Evolutionary conservation across 257 asterid species (phyloP), one percentile per base, ranked within the genome.

Genomic region (Marsdenia floribunda): DNA sequence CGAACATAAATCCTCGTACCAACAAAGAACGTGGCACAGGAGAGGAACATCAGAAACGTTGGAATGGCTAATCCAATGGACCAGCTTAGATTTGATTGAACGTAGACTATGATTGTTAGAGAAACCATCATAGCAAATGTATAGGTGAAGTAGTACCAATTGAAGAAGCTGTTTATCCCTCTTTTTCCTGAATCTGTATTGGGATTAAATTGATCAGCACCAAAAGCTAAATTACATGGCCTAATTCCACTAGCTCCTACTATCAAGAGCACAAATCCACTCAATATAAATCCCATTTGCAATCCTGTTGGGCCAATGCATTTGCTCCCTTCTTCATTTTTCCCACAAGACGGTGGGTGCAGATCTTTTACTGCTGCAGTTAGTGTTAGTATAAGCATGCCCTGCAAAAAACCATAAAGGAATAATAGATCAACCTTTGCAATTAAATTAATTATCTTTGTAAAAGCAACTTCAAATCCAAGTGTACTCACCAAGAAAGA

Each of bases 181-280:
- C 73, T 72, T 68, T 74, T 76, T 33, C 87, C 87, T 10, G 87
- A 78, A 18, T 78, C 80, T 0, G 80, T 78, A 12, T 70, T 78
- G 68, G 87, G 85, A 68, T 81, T 75, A 63, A 83, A 83, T 40
- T 83, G 87, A 67, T 83, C 85, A 2, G 87, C 87, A 1, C 85
- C 87, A 12, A 83, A 83, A 7, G 87, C 81, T 8, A 83, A 68
- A 33, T 83, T 83, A 63, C 87, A 83, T 10, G 85, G 87, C 54
- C 87, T 72, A 16, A 81, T 80, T 7, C 87, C 87, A 65, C 85
- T 70, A 8, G 87, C 73, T 52, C 87, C 87, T 3, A 70, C 55
- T 50, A 73, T 78, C 35, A 83, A 73, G 4, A 83, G 49, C 12
- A 29, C 73, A 52, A 83, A 83, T 22, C 78, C 70, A 15, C 46